Conservation (phyloP, 1,139 yeast genomes). For the Magnusiomyces tetraspermus region DNA sequence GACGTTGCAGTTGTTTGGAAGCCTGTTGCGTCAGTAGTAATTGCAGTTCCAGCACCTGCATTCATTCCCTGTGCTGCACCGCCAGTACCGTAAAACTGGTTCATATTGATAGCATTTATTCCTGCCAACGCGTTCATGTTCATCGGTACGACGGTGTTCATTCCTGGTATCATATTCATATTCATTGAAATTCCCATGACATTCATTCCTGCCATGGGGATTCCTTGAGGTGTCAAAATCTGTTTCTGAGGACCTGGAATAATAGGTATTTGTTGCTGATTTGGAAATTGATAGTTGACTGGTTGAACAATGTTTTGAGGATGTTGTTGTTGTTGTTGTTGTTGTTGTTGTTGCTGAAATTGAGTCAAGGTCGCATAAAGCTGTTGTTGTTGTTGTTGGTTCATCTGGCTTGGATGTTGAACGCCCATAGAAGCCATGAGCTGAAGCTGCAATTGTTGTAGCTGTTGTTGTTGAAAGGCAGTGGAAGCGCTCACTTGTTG, state of each 20-base stretch:
- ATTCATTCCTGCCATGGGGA: not conserved
- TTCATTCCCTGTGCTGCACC: too few relatives aligned
- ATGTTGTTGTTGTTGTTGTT: too few relatives aligned
- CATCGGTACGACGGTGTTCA: not conserved
- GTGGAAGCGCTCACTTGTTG: not conserved
- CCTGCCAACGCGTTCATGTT: not conserved
- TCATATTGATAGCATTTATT: not conserved
- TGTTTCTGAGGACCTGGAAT: not conserved
- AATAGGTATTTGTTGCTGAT: not conserved
- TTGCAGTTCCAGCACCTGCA: not conserved
- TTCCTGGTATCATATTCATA: not conserved
- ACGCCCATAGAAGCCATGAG: not conserved
- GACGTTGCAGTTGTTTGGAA: not conserved
- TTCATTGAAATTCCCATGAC: not conserved
- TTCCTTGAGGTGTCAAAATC: not conserved
- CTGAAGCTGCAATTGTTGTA: too few relatives aligned
- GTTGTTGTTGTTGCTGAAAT: too few relatives aligned
- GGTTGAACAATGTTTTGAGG: not conserved
- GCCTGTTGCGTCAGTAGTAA: not conserved
- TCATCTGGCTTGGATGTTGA: conserved; percentile 1
- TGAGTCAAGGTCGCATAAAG: not conserved
- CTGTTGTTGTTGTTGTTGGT: not conserved
- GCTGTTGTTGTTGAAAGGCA: not conserved
- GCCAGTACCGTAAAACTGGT: not conserved
- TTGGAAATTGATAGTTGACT: not conserved